Evolutionary conservation across 352 stramenopile genomes (phyloP).

Genomic region (Phytophthora citricola): DNA sequence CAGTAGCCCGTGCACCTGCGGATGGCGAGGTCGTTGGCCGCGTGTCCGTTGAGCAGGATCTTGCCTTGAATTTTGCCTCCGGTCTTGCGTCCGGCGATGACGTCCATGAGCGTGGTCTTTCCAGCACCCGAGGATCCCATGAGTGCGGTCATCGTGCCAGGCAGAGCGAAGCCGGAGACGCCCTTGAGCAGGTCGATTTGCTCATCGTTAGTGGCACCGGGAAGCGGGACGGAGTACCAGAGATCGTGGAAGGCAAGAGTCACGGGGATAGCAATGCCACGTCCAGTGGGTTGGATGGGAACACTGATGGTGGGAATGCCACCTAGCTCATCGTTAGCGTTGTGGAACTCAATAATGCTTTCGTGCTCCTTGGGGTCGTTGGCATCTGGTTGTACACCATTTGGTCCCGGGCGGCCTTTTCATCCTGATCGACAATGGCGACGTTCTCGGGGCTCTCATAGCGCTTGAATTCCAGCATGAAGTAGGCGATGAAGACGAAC

Average conservation of each 20-base stretch:
- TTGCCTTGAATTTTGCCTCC: slow-evolving; percentile 55
- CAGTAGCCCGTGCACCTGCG: slow-evolving; percentile 24
- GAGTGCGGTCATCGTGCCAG: slow-evolving; percentile 55
- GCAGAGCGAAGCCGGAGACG: slow-evolving; percentile 49
- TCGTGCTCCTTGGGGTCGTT: slow-evolving; percentile 21
- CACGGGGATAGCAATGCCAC: slow-evolving; percentile 34
- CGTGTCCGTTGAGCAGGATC: slow-evolving; percentile 39
- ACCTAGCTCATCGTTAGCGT: slow-evolving; percentile 16
- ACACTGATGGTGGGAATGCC: slow-evolving; percentile 27
- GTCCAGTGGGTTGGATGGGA: slow-evolving; percentile 13
- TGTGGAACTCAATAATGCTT: slow-evolving; percentile 22
- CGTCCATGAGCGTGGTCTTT: slow-evolving; percentile 54
- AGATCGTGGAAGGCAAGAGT: slow-evolving; percentile 50
- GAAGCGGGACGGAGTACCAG: slow-evolving; percentile 48
- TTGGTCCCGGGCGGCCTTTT: slow-evolving; percentile 13
- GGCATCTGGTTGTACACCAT: slow-evolving; percentile 31
- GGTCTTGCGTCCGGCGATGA: slow-evolving; percentile 34
- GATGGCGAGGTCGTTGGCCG: slow-evolving; percentile 35
- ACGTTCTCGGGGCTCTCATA: slow-evolving; percentile 35
- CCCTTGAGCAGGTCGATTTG: slow-evolving; percentile 52
- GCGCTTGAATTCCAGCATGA: slow-evolving; percentile 21
- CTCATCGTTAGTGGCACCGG: slow-evolving; percentile 32
- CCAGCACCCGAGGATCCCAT: slow-evolving; percentile 71
- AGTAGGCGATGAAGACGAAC: slow-evolving; percentile 37
- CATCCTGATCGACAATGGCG: slow-evolving; percentile 24